Evolutionary conservation across 306 rosid genomes (phyloP), one percentile per base, ranked within the genome.

Genomic region (Lithocarpus polystachyus): DNA sequence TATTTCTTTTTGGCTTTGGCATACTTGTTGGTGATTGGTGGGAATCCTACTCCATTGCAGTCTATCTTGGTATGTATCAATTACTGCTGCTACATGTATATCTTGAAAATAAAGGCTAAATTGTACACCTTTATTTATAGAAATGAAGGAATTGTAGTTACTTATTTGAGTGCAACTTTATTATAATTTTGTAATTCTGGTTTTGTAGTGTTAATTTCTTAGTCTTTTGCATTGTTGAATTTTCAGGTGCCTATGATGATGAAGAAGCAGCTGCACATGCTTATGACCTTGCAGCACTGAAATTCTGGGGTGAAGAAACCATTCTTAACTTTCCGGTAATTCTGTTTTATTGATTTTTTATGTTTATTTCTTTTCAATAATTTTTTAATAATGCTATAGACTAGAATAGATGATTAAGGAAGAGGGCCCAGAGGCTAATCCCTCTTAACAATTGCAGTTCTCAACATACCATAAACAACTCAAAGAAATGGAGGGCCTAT

Each of bases 211-310:
- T 48, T 40, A 40, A 40, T 40, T 48, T 48, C 53, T 48, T 13
- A 48, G 53, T 48, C 53, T 48, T 13, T 48, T 11, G 53, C 53
- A 48, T 17, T 48, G 53, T 59, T 1, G 11, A 59, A n/a, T 91
- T 59, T 59, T 71, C 81, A 94, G 99, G 99, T 12, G 99, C 97
- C 17, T 94, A 94, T 84, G 97, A 91, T 71, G 91, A 91, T 77
- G 99, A 94, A 85, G 97, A 89, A 76, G 91, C 95, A 3, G 99
- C 97, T 37, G 99, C 97, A 87, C 99, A 85, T 89, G 97, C 99
- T 62, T 94, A 94, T 90, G 99, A 94, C 83, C 88, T 92, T 88
- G 98, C 98, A 65, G 98, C 98, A 86, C 89, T 94, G 87, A 94
- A 94, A 88, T 94, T 91, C 61, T 92, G 99, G 99, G 99, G 99